Base-by-base conservation (phyloP, 345 rosid genomes). In the Trapa bicornis region DNA sequence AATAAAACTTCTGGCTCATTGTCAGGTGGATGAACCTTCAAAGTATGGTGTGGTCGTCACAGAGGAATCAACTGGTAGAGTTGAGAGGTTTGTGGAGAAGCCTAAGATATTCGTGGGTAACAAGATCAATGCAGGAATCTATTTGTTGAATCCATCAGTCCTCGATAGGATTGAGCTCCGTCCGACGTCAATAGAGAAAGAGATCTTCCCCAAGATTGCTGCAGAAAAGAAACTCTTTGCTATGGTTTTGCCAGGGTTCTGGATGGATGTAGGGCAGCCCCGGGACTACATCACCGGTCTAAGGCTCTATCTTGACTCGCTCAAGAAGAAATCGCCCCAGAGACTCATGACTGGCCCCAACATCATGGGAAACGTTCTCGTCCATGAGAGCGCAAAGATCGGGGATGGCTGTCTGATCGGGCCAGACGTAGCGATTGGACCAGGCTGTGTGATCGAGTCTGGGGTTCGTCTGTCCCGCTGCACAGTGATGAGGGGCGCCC, bases 201-300 rank as follows among this genome's bases (percentile, higher is more conserved):
- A 94, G 70, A 88, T 92, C 38, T 94, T 94, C 84, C 99, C 99
- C 2, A 85, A 87, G 81, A 91, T 94, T 71, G 96, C 96, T 15
- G 80, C 91, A 3, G 88, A 80, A 17, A 76, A 81, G 71, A 82
- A 85, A 70, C 96, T 94, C 67, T 91, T 70, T 11, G 99, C 96
- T 1, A 94, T 94, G 97, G 99, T 88, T 48, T 84, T 94, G 48
- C 96, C 97, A 0, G 99, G 99, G 32, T 94, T 94, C 65, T 94
- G 99, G 99, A 94, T 94, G 99, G 99, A 94, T 83, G 91, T 94
- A 60, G 99, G 99, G 68, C 99, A 94, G 79, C 99, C 99, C 14
- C 85, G 83, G 72, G 99, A 94, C 66, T 94, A 94, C 86, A 94
- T 94, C 43, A 80, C 96, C 0, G 99, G 99, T 16, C 78, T 94